Conservation (phyloP, 1,284 basidiomycete genomes). For the Leccinum griseonigrum region DNA sequence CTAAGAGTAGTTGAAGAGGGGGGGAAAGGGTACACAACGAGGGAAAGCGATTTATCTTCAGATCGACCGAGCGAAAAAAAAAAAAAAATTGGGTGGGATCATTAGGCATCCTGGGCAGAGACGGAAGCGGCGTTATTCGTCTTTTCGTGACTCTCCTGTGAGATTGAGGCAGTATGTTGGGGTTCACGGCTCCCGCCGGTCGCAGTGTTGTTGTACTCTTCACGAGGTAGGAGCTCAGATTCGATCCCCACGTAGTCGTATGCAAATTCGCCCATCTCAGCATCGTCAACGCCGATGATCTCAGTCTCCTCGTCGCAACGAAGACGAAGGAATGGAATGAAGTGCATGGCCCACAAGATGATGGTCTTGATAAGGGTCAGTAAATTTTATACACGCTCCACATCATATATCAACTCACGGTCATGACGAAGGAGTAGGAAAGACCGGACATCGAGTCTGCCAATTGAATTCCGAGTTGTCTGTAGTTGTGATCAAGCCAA, state of each 20-base stretch:
- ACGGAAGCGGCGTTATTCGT: slow-evolving; percentile 1
- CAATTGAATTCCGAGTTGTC: slow-evolving; percentile 86
- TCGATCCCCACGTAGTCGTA: slow-evolving; percentile 86
- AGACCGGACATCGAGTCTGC: slow-evolving; percentile 78
- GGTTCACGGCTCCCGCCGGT: slow-evolving; percentile 24
- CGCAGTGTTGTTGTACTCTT: slow-evolving; percentile 18
- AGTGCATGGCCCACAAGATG: slow-evolving; percentile 93
- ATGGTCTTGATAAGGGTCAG: slow-evolving; percentile 52
- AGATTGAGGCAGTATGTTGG: slow-evolving; percentile 21
- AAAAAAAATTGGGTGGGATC: too few species aligned
- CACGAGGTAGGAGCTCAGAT: slow-evolving; percentile 42
- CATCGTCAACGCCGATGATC: slow-evolving; percentile 91
- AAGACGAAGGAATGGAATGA: slow-evolving; percentile 82
- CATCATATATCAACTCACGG: slow-evolving; percentile 44
- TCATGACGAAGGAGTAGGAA: slow-evolving; percentile 79
- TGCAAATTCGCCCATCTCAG: slow-evolving; percentile 93
- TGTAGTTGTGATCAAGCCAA: slow-evolving; percentile 86
- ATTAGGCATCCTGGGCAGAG: neutral
- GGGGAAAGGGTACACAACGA: neutral
- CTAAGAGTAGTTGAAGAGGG: neutral
- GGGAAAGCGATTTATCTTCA: neutral
- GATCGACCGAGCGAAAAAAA: too few species aligned
- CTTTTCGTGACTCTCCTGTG: slow-evolving; percentile 31
- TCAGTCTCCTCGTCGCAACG: slow-evolving; percentile 82
- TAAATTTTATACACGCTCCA: neutral